Percentiles rank a stretch among this genome's conserved stretches.
Conservation (phyloP, 495 filamentous ascomycete species). For the Tuber microsphaerosporum region DNA sequence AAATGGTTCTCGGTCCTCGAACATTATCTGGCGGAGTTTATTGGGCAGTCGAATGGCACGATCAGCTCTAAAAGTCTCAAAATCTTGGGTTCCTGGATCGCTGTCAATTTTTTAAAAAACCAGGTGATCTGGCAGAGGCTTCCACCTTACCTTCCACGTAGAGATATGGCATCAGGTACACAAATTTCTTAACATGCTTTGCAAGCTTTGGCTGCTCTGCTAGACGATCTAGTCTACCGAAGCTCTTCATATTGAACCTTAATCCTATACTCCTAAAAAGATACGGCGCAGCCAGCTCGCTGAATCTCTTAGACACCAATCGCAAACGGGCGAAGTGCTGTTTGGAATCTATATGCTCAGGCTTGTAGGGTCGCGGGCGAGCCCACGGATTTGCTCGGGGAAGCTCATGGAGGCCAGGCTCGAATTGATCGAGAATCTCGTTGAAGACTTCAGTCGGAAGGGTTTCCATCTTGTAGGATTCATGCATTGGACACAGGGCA, state of each 20-base stretch:
- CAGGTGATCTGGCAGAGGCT: slow-evolving; percentile 16
- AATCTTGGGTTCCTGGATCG: slow-evolving; percentile 37
- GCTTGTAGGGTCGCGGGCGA: slow-evolving; percentile 38
- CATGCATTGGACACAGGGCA: slow-evolving; percentile 30
- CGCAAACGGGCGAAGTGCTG: slow-evolving; percentile 38
- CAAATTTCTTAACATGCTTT: slow-evolving; percentile 41
- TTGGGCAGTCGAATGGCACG: slow-evolving; percentile 36
- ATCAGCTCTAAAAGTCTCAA: slow-evolving; percentile 39
- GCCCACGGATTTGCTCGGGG: slow-evolving; percentile 38
- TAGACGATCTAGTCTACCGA: slow-evolving; percentile 36
- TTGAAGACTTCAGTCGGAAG: slow-evolving; percentile 41
- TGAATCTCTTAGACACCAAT: slow-evolving; percentile 41
- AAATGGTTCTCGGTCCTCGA: slow-evolving; percentile 38
- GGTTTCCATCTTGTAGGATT: slow-evolving; percentile 36
- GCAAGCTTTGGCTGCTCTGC: slow-evolving; percentile 35
- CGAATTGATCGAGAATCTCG: slow-evolving; percentile 40
- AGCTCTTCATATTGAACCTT: slow-evolving; percentile 41
- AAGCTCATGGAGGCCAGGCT: slow-evolving; percentile 34
- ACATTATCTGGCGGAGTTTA: slow-evolving; percentile 41
- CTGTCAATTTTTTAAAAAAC: slow-evolving; percentile 30
- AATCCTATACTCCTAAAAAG: slow-evolving; percentile 42
- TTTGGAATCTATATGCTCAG: slow-evolving; percentile 40
- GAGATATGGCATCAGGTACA: slow-evolving; percentile 42
- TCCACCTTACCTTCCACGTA: slow-evolving; percentile 40
- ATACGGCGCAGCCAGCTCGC: slow-evolving; percentile 39